Evolutionary conservation across 2,329 filamentous ascomycete genomes (phyloP).

Genomic region (Botrytis aclada): DNA sequence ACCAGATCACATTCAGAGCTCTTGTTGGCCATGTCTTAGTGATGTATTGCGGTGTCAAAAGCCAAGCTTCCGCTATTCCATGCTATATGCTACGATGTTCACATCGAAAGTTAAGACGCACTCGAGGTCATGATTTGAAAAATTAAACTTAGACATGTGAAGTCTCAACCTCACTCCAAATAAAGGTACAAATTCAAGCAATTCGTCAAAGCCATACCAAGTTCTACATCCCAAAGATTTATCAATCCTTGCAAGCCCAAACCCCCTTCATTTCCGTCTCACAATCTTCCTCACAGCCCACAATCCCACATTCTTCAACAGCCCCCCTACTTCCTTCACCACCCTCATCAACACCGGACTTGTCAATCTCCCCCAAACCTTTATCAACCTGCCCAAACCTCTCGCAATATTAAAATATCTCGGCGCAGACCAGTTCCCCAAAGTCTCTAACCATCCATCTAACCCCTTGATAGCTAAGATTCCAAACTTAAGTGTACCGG

Average conservation of each 20-base stretch:
- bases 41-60: background rate
- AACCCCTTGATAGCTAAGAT: background rate
- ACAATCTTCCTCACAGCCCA: background rate
- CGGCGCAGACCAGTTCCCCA: background rate
- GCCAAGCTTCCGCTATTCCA: background rate
- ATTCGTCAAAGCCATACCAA: background rate
- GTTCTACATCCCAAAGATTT: background rate
- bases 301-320: background rate
- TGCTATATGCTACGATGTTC: background rate
- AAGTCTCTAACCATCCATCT: background rate
- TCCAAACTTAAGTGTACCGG: background rate
- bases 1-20: background rate
- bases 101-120: background rate
- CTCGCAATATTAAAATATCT: background rate
- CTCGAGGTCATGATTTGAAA: background rate
- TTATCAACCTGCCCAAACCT: background rate
- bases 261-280: background rate
- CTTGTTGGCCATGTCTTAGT: background rate
- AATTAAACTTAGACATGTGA: background rate
- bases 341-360: background rate
- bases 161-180: background rate
- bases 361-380: background rate
- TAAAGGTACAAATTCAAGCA: no score
- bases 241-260: rapidly evolving
- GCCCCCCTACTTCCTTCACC: background rate